Evolutionary conservation across 306 rosid genomes (phyloP).

Genomic region (Trifolium subterraneum): DNA sequence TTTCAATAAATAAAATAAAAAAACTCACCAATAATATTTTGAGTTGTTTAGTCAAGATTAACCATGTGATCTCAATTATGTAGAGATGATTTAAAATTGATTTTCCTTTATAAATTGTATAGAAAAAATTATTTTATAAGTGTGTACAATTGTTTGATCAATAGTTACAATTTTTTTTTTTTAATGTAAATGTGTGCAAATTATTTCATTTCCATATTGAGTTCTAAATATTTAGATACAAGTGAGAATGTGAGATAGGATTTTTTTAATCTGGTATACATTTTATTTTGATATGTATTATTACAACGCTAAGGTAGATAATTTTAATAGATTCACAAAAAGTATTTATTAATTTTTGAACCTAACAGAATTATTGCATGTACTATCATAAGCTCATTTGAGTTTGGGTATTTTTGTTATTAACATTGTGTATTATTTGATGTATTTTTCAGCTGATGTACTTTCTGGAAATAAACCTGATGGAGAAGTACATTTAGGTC

Average conservation of each 20-base stretch:
- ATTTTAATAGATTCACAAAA: no score
- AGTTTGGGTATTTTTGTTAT: background rate
- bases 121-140: no score
- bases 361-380: no score
- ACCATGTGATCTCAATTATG: background rate
- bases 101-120: no score
- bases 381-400: background rate
- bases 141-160: no score
- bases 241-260: no score
- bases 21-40: background rate
- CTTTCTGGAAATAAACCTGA: slow-evolving; percentile 63
- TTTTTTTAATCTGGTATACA: background rate
- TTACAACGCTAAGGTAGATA: no score
- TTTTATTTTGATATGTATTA: no score
- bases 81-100: no score
- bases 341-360: no score
- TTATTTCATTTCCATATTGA: background rate
- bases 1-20: background rate
- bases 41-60: background rate
- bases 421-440: slow-evolving; percentile 4
- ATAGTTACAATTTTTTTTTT: background rate
- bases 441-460: slow-evolving; percentile 69
- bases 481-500: slow-evolving; percentile 73
- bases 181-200: no score
- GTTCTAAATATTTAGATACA: background rate